These are phyloP conservation scores for Hyphodiscus hymeniophilus DNA, from an alignment of 495 filamentous ascomycete genomes.

Conservation along the genomic window DNA sequence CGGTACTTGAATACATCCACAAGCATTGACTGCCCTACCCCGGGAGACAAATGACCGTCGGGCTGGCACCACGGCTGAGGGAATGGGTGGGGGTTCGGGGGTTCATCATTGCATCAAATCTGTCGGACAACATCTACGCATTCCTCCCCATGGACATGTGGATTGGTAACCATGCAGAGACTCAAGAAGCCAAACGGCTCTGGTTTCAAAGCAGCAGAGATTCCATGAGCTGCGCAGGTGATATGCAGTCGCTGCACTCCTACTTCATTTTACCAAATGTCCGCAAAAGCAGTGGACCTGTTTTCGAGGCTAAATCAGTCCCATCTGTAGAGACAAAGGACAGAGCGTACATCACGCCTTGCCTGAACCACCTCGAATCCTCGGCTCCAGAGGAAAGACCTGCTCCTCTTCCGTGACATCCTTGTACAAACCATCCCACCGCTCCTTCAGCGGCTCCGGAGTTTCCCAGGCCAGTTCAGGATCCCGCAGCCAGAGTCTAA, in stretches of 20 bases:
- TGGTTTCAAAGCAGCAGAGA: not conserved
- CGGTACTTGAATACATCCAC: not conserved
- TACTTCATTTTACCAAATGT: too few relatives aligned
- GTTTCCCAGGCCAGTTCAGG: constrained; percentile 48
- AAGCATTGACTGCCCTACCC: too few relatives aligned
- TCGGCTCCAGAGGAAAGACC: constrained; percentile 46
- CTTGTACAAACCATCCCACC: constrained; percentile 46
- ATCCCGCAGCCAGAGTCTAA: constrained; percentile 51
- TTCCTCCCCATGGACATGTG: not conserved
- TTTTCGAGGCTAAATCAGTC: too few relatives aligned
- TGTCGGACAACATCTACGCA: not conserved
- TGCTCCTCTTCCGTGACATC: constrained; percentile 40
- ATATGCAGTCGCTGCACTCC: too few relatives aligned
- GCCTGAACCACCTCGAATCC: constrained; percentile 25
- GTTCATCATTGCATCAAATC: not conserved
- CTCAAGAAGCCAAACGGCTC: not conserved
- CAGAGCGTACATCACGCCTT: not conserved
- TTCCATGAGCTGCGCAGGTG: not conserved
- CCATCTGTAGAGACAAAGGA: too few relatives aligned
- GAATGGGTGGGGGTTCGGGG: too few relatives aligned
- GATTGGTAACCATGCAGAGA: not conserved
- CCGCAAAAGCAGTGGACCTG: too few relatives aligned
- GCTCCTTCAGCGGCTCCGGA: constrained; percentile 34
- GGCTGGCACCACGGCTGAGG: too few relatives aligned
- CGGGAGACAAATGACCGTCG: too few relatives aligned